Percentiles rank a stretch among this genome's conserved stretches.
phyloP scores from a whole-genome alignment of 768 basidiomycete genomes.

The Terana coerulea region DNA sequence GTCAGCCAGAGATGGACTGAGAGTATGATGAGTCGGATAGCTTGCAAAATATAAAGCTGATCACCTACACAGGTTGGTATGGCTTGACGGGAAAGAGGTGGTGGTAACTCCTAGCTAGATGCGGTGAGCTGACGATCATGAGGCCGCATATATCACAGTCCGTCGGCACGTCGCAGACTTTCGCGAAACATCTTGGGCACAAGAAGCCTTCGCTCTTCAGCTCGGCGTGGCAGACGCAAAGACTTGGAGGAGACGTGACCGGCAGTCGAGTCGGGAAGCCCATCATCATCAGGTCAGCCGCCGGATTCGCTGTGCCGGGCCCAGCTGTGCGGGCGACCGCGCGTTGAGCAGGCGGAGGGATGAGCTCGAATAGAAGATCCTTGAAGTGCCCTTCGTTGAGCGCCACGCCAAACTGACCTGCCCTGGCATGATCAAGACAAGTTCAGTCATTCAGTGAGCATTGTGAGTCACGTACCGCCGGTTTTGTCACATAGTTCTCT shows the following conservation, averaged over 20 bases:
- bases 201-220: slow-evolving; percentile 92
- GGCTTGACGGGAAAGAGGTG: slow-evolving; percentile 93
- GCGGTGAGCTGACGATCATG: slow-evolving; percentile 97
- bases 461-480: slow-evolving; percentile 58
- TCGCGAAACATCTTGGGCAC: slow-evolving; percentile 89
- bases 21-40: slow-evolving; percentile 3
- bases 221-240: slow-evolving; percentile 93
- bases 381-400: slow-evolving; percentile 97
- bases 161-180: slow-evolving; percentile 97
- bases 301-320: slow-evolving; percentile 48
- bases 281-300: slow-evolving; percentile 98
- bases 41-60: slow-evolving; percentile 4
- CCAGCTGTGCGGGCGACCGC: slow-evolving; percentile 45
- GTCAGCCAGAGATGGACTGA: slow-evolving; percentile 33
- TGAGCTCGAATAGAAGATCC: slow-evolving; percentile 91
- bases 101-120: slow-evolving; percentile 93
- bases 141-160: slow-evolving; percentile 96
- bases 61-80: slow-evolving; percentile 75
- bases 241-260: slow-evolving; percentile 71
- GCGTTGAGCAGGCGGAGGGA: slow-evolving; percentile 89
- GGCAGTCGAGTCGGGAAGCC: slow-evolving; percentile 95
- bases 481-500: slow-evolving; percentile 89
- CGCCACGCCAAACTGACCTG: slow-evolving; percentile 92
- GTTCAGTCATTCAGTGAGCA: not conserved
- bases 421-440: slow-evolving; percentile 5